Evolutionary conservation across 106 monocot genomes (phyloP), one percentile per base, ranked within the genome.

Genomic region (Dioscorea zingiberensis): DNA sequence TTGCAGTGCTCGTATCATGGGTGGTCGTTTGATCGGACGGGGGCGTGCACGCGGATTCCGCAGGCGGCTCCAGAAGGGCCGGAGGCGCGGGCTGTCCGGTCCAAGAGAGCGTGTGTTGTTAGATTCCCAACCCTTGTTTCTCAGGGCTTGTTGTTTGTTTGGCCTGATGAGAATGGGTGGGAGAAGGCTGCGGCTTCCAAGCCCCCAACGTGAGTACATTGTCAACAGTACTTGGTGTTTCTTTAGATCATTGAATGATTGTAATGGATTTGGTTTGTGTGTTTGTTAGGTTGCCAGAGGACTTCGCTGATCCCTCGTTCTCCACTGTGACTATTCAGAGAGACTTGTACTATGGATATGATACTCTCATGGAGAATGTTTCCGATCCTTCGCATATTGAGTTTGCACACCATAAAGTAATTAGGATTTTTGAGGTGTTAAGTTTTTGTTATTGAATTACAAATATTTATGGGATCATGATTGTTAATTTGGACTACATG

Each of bases 1-100:
- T 68, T 91, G 85, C 95, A 97, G 79, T 97, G 95, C 73, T 97
- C 95, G 5, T 97, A 97, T 68, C 95, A 91, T 25, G 95, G 95
- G 4, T 97, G 95, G 95, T 88, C 95, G 8, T 97, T 97, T 62
- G 88, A 91, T 68, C 77, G 85, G 13, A 69, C 62, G 22, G 91
- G 95, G 10, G 69, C 88, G 10, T 97, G 95, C 60, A 69, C 71
- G 27, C 65, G 57, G 74, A 97, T 97, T 47, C 95, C 95, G 3
- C 95, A 97, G 76, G 95, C 95, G 3, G 22, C 79, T 3, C 0
- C 76, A 1, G 88, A 91, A 13, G 95, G 95, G 1, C 95, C 91
- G 1, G 91, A 97, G 74, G 74, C 85, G 18, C 58, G 79, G 9
- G 95, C 91, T 13, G 29, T 71, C 25, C 26, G 48, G 13, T 91